Conservation (phyloP, 805 yeast species). For the Starmerella vitae region DNA sequence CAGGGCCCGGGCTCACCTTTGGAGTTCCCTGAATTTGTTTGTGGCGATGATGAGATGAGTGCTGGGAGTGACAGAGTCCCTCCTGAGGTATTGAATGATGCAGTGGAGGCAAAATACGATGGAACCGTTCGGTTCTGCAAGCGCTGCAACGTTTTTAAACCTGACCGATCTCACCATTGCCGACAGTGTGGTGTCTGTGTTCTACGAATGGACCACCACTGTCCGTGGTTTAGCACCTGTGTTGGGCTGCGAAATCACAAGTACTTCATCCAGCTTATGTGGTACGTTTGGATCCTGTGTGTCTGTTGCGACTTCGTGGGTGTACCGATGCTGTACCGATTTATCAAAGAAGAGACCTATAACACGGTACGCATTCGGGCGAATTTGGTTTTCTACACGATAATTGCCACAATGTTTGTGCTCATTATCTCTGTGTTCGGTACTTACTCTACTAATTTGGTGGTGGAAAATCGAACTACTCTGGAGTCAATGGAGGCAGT, state of each 20-base stretch:
- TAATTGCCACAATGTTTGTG: constrained; percentile 40
- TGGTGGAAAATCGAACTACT: constrained; percentile 59
- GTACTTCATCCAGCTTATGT: constrained; percentile 59
- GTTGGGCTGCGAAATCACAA: constrained; percentile 74
- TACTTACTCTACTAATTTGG: constrained; percentile 39
- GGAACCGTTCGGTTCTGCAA: constrained; percentile 31
- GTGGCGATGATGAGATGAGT: constrained; percentile 20
- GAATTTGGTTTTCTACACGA: constrained; percentile 45
- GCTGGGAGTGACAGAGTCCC: constrained; percentile 11
- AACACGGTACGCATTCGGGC: constrained; percentile 37
- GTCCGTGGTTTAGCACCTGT: constrained; percentile 87
- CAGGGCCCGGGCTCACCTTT: constrained; percentile 28
- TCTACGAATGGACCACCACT: constrained; percentile 50
- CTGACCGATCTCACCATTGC: constrained; percentile 35
- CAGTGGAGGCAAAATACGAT: constrained; percentile 30
- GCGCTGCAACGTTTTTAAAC: constrained; percentile 33
- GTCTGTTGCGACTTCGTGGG: constrained; percentile 4
- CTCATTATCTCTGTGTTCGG: constrained; percentile 43
- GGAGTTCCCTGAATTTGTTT: constrained; percentile 17
- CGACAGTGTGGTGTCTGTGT: constrained; percentile 30
- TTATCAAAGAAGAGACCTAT: constrained; percentile 16
- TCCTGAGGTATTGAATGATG: constrained; percentile 22
- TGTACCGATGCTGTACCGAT: constrained; percentile 12
- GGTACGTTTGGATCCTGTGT: constrained; percentile 34
- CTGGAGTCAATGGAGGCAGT: constrained; percentile 46